Evolutionary conservation across 2,329 filamentous ascomycete genomes (phyloP), one percentile per base, ranked within the genome.

Genomic region (Cadophora gregata): DNA sequence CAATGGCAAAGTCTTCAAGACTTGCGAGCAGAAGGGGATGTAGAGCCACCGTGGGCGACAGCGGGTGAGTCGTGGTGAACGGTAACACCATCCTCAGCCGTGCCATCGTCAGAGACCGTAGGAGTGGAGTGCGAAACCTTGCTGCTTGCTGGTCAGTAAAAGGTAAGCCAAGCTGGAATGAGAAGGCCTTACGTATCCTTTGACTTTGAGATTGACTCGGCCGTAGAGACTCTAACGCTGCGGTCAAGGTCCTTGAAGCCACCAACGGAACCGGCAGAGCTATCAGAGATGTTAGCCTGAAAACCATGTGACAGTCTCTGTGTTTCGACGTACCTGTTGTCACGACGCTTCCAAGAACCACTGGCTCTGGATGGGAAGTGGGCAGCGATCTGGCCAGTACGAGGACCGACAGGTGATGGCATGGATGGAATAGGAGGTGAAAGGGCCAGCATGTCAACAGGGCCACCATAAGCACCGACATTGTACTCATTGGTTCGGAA

Each of bases 401-500:
- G 75, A 61, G 76, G 74, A 65, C 73, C 67, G 14, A 75, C 65
- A 27, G 76, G 72, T 56, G 75, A 75, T 33, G 48, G 61, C 47
- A 63, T 63, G 19, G 48, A 51, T 42, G 70, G 56, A 38, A 85
- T 81, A 63, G 79, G 79, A 12, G 84, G 82, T 62, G 80, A 83
- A 74, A 88, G 81, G 19, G 86, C 84, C 60, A 90, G 67, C 85
- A 73, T 68, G 12, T 73, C 71, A 61, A 71, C 70, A 42, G 72
- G 63, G 67, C 86, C 88, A 68, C 88, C 88, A 73, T 90, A 90
- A 51, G 88, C 88, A 66, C 88, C 87, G 68, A 90, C 89, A 74
- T 94, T 94, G 81, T 98, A 98, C 82, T 98, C 96, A 66, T 96
- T 96, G 66, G 95, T 96, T 67, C 96, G 93, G 81, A 97, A 98